phyloP scores from a whole-genome alignment of 2,329 filamentous ascomycete genomes.

The Monosporascus sp. region DNA sequence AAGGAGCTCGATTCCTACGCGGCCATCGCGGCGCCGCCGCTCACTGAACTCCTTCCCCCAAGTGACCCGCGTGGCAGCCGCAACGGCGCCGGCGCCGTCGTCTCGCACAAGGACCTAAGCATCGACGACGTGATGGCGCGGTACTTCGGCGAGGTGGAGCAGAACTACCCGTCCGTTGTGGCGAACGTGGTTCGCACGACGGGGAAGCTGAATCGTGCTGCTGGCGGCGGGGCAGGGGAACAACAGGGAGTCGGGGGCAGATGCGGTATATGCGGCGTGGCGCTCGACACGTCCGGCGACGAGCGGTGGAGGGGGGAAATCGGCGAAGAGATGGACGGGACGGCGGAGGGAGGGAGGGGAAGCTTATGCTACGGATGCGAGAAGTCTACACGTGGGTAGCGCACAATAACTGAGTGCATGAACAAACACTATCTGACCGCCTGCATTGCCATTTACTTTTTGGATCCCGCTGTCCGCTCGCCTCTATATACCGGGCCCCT shows the following conservation, averaged over 20 bases:
- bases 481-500: no score
- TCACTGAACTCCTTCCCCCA: conserved; percentile 43
- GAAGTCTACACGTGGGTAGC: conserved; percentile 52
- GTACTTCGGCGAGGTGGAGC: conserved; percentile 83
- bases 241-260: conserved; percentile 11
- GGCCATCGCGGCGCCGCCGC: conserved; percentile 43
- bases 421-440: not conserved
- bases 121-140: conserved; percentile 87
- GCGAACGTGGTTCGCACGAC: conserved; percentile 92
- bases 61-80: conserved; percentile 16
- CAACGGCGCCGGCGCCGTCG: conserved; percentile 32
- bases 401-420: conserved; percentile 1
- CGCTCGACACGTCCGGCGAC: conserved; percentile 57
- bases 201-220: conserved; percentile 63
- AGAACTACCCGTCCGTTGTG: conserved; percentile 83
- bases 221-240: not conserved
- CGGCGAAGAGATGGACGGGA: conserved; percentile 34
- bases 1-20: conserved; percentile 71
- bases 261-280: conserved; percentile 69
- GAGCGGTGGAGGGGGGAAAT: conserved; percentile 58
- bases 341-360: conserved; percentile 7
- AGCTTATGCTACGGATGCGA: conserved; percentile 69
- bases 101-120: conserved; percentile 70
- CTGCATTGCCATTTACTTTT: not conserved
- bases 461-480: not conserved